phyloP scores from a whole-genome alignment of 352 stramenopile genomes.

The Phytophthora europaea region DNA sequence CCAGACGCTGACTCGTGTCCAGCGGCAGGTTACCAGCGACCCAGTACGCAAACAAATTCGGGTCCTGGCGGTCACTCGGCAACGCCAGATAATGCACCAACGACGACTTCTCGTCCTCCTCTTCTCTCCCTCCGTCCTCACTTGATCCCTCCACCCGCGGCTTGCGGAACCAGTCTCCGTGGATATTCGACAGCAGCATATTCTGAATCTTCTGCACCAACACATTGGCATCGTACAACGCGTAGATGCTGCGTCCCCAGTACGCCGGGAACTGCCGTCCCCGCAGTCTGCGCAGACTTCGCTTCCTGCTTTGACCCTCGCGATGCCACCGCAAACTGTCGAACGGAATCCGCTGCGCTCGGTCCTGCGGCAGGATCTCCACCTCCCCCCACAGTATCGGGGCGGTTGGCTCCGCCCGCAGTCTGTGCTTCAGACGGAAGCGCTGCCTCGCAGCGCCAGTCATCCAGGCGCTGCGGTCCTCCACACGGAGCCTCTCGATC shows the following conservation, averaged over 20 bases:
- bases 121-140: conserved; percentile 9
- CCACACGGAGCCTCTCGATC: conserved; percentile 70
- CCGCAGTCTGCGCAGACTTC: conserved; percentile 24
- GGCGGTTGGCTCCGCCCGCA: conserved; percentile 23
- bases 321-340: conserved; percentile 22
- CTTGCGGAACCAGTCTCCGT: conserved; percentile 79
- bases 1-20: conserved; percentile 63
- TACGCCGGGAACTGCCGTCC: conserved; percentile 56
- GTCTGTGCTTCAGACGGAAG: conserved; percentile 56
- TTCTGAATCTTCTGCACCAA: conserved; percentile 77
- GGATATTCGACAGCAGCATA: conserved; percentile 74
- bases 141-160: conserved; percentile 20
- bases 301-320: conserved; percentile 9
- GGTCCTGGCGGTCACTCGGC: conserved; percentile 60
- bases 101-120: conserved; percentile 26
- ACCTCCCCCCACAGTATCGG: conserved; percentile 46
- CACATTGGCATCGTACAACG: conserved; percentile 64
- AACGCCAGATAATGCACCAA: conserved; percentile 46
- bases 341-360: conserved; percentile 57
- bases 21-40: conserved; percentile 78
- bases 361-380: conserved; percentile 70
- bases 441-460: conserved; percentile 76
- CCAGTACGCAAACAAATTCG: conserved; percentile 84
- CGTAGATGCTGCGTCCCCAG: conserved; percentile 56
- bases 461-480: conserved; percentile 50